Conservation (phyloP, 108 stramenopile species). For the Skeletonema tropicum region DNA sequence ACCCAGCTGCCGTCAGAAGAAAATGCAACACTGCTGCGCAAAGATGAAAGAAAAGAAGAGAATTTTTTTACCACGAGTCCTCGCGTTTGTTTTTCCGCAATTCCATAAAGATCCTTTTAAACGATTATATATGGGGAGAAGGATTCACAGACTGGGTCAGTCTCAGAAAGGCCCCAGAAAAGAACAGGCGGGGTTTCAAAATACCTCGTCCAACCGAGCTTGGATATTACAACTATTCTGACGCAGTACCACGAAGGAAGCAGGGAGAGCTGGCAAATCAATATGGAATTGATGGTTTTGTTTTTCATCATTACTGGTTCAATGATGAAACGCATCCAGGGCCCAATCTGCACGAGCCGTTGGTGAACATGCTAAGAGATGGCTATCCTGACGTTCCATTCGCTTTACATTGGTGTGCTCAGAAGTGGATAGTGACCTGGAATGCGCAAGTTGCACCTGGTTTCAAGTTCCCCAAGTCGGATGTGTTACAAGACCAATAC, state of each 20-base stretch:
- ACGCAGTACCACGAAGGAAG: conserved; percentile 30
- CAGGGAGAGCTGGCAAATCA: conserved; percentile 59
- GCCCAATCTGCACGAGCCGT: conserved; percentile 54
- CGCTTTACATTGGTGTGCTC: conserved; percentile 62
- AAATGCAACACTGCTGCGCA: not conserved
- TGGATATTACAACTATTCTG: conserved; percentile 62
- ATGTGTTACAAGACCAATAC: conserved; percentile 55
- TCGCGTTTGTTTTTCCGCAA: no score
- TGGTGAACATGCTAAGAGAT: conserved; percentile 64
- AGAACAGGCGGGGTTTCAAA: conserved; percentile 42
- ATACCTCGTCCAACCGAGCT: conserved; percentile 61
- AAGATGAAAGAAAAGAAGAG: not conserved
- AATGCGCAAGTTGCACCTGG: conserved; percentile 25
- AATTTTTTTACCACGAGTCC: conserved; percentile 50
- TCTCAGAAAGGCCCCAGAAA: conserved; percentile 42
- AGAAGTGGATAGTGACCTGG: conserved; percentile 60
- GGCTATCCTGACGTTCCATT: conserved; percentile 69
- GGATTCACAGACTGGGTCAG: conserved; percentile 71
- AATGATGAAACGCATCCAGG: conserved; percentile 55
- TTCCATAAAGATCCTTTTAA: conserved; percentile 68
- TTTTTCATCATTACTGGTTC: conserved; percentile 78
- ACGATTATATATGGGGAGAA: conserved; percentile 65
- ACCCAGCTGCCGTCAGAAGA: no score
- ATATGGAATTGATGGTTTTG: conserved; percentile 69
- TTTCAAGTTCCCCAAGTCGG: not conserved